Evolutionary conservation across 768 basidiomycete genomes (phyloP).

Genomic region (Dioszegia crocea): DNA sequence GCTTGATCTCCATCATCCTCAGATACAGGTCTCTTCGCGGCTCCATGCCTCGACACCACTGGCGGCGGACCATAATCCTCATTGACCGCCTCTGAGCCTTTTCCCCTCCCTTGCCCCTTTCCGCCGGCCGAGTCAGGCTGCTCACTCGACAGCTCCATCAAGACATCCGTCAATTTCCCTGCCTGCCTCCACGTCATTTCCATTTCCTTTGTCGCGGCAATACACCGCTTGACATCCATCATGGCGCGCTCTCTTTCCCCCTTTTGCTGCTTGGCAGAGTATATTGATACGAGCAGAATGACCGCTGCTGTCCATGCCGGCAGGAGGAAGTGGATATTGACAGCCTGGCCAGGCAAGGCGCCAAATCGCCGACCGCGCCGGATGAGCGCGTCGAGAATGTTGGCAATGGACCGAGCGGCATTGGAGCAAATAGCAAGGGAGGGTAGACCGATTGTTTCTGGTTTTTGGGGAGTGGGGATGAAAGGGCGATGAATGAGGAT

Average conservation of each 20-base stretch:
- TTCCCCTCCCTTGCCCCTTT: too few relatives aligned
- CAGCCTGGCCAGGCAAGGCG: constrained; percentile 35
- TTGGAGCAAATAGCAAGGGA: constrained; percentile 77
- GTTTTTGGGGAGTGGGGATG: constrained; percentile 62
- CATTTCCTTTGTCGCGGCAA: constrained; percentile 56
- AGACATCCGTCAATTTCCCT: constrained; percentile 41
- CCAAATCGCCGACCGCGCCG: constrained; percentile 54
- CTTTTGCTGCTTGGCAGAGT: constrained; percentile 59
- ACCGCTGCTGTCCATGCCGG: constrained; percentile 56
- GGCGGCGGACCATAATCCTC: background rate
- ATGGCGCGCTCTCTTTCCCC: constrained; percentile 56
- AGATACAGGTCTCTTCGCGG: background rate
- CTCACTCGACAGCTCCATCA: constrained; percentile 28
- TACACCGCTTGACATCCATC: constrained; percentile 61
- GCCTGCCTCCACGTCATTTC: constrained; percentile 48
- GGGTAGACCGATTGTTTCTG: constrained; percentile 55
- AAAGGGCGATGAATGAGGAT: constrained; percentile 76
- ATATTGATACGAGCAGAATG: constrained; percentile 62
- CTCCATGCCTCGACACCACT: background rate
- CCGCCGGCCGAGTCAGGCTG: too few relatives aligned
- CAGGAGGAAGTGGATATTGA: constrained; percentile 46
- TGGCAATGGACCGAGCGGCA: constrained; percentile 69
- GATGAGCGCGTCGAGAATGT: constrained; percentile 62
- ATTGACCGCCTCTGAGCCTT: background rate
- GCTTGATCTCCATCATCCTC: too few relatives aligned